phyloP scores from a whole-genome alignment of 352 stramenopile genomes.

The Globisporangium cystogenes region DNA sequence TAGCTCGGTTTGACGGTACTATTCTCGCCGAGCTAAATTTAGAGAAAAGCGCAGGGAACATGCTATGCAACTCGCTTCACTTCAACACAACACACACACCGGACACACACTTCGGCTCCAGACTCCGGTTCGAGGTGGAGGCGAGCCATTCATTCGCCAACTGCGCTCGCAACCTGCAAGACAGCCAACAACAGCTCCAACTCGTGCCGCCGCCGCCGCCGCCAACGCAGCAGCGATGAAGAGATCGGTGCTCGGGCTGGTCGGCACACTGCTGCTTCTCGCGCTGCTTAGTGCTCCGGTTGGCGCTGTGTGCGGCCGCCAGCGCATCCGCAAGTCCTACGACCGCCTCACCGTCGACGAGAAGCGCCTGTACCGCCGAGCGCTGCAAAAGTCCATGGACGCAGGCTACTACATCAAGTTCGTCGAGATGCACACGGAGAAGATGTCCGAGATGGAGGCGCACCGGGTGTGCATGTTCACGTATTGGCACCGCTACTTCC shows the following conservation, averaged over 20 bases:
- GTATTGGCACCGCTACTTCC: constrained; percentile 80
- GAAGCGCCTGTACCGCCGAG: constrained; percentile 71
- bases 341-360: constrained; percentile 47
- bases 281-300: neutral
- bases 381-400: constrained; percentile 72
- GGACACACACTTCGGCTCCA: no score
- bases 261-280: neutral
- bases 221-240: neutral
- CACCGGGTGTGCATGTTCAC: constrained; percentile 87
- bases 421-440: constrained; percentile 83
- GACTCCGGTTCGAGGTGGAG: no score
- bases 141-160: neutral
- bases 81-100: no score
- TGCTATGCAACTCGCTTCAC: no score
- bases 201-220: no score
- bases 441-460: constrained; percentile 75
- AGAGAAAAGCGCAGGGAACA: no score
- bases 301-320: constrained; percentile 33
- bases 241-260: neutral
- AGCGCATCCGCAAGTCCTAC: constrained; percentile 76
- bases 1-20: no score
- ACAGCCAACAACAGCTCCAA: neutral
- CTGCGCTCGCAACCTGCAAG: neutral
- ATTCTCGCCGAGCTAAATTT: no score
- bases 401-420: constrained; percentile 85